Base-by-base conservation (phyloP, 2,329 filamentous ascomycete genomes). In the Raffaelea deltoideospora region DNA sequence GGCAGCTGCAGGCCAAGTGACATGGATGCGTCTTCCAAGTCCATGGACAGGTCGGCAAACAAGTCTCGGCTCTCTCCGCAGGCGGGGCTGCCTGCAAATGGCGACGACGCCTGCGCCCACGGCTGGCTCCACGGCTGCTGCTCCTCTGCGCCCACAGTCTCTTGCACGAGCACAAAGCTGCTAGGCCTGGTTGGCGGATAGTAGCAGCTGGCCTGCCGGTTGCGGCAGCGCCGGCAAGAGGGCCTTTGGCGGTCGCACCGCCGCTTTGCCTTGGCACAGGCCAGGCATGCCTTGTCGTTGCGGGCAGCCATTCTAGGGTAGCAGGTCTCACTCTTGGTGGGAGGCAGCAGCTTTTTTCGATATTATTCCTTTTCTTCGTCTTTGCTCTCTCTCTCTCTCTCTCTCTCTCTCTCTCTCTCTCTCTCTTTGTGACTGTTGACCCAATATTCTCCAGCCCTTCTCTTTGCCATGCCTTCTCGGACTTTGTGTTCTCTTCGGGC, bases 201-300 rank as follows among this genome's bases (percentile, higher is more conserved):
- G 10, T 43, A 34, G 37, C 51, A 53, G 9, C 14, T 14, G 17
- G 38, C 26, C 10, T 41, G 41, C 11, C 37, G 43, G 9, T 43
- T 41, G 9, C 33, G 18, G 31, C 51, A 52, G 13, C 52, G 41
- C 23, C 37, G 31, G 38, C 52, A 53, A 4, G 40, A 32, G 3
- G 48, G 48, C 18, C 34, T 40, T 30, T 46, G 38, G 27, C 37
- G 45, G 7, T 39, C 43, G 35, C 47, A 51, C 34, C 34, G 45
- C 11, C 48, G 43, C 39, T 51, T 51, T 3, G 48, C 40, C 18
- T 33, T 43, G 11, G 45, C 43, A 26, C 48, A 51, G 1, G 41
- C 38, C 7, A 14, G 13, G 26, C 48, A 51, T 4, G 48, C 46
- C n/a, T 45, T 48, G 3, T 10, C 11, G 10, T 42, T 37, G 15